Evolutionary conservation across 257 asterid species (phyloP), one percentile per base, ranked within the genome.

Genomic region (Linderniella brevidens): DNA sequence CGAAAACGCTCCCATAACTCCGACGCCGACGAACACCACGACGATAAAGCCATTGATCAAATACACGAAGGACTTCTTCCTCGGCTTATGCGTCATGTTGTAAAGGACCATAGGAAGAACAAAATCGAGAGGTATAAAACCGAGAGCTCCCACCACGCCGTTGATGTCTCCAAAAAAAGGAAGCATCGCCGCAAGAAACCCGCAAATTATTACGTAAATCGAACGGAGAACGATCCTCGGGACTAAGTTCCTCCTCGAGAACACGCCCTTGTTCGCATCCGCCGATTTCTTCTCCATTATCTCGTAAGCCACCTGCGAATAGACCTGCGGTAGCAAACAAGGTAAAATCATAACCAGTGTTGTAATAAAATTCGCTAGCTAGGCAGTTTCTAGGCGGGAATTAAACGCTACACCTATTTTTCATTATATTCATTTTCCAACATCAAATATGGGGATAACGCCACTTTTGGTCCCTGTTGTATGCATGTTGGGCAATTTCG

Each of bases 131-230:
- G 98, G 98, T 55, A 90, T 90, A 60, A 90, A 90, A 29, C 98
- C 96, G 29, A 85, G 49, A n/a, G 98, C 98, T n/a, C 98, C 98
- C 0, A 79, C 92, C 0, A 90, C 83, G 1, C 72, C 87, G 49
- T 55, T 90, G 36, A 90, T 76, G 70, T 90, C 98, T 1, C 98
- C 96, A n/a, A 88, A 88, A 72, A 88, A 88, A 39, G 98, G 98
- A 40, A 88, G 46, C 98, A 90, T 81, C 0, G 98, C 94, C n/a
- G 93, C 98, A 41, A 84, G n/a, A 50, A 85, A 71, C 32, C 98
- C 94, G 41, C 96, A 88, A 17, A 80, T 46, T 35, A 67, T 47
- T 64, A 88, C 67, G 49, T 88, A 88, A 1, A 67, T 37, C 0
- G 92, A 59, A 8, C 98, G 79, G 12, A 88, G 94, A 54, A 88